A percentile compares a stretch with the other conserved stretches of the same genome.
Evolutionary conservation across 208 protist species (phyloP).

Genomic region (Trypanosoma rangeli): DNA sequence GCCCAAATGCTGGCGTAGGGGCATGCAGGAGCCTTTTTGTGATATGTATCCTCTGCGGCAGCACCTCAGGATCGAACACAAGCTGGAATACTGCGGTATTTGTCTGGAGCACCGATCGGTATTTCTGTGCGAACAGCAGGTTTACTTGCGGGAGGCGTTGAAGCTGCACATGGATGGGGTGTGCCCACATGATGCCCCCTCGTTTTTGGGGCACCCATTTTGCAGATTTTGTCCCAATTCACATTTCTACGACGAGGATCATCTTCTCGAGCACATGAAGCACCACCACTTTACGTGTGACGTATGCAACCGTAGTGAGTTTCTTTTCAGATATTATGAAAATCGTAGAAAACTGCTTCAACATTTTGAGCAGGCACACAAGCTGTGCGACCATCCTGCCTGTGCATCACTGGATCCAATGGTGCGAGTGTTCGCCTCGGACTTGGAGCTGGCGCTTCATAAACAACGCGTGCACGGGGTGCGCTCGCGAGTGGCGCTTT

Average conservation of each 20-base stretch:
- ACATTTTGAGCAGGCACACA: constrained; percentile 76
- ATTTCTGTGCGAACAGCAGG: constrained; percentile 85
- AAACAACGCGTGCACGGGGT: constrained; percentile 77
- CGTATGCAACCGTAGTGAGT: constrained; percentile 81
- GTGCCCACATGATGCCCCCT: constrained; percentile 51
- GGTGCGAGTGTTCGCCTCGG: constrained; percentile 78
- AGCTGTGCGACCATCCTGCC: constrained; percentile 86
- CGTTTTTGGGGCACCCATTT: constrained; percentile 83
- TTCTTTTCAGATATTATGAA: constrained; percentile 83
- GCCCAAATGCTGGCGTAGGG: constrained; percentile 58
- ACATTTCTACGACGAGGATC: constrained; percentile 83
- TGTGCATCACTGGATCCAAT: constrained; percentile 76
- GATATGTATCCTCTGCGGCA: constrained; percentile 54
- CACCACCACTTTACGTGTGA: constrained; percentile 89
- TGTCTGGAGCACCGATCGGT: constrained; percentile 69
- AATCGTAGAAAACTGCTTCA: constrained; percentile 69
- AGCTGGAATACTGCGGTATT: constrained; percentile 67
- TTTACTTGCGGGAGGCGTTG: constrained; percentile 53
- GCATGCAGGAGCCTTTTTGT: constrained; percentile 78
- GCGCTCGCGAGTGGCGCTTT: constrained; percentile 35
- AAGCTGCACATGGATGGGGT: constrained; percentile 61
- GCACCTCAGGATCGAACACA: constrained; percentile 71
- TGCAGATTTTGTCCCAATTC: constrained; percentile 73
- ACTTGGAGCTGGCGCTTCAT: constrained; percentile 80
- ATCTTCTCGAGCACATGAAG: constrained; percentile 87